Base-by-base conservation (phyloP, 768 basidiomycete species). In the Lepiota subincarnata region DNA sequence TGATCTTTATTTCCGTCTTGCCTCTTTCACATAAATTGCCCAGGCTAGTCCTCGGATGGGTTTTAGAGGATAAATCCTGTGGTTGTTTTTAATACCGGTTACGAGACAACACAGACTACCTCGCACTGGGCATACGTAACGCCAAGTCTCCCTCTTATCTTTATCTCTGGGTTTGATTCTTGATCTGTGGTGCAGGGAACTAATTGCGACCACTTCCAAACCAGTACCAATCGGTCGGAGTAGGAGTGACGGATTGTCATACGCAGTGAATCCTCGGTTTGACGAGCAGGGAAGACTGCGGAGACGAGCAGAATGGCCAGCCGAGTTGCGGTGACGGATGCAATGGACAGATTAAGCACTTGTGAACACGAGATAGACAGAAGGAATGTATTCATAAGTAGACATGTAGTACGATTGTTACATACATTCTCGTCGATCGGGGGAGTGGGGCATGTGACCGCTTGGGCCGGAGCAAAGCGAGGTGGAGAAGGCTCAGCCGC, bases 201-300 rank as follows among this genome's bases (percentile, higher is more conserved):
- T 59, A 52, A 31, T 57, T 39, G 55, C 48, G 54, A 19, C 57
- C 78, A 73, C 79, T 53, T 76, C 74, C 11, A 10, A 5, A 3
- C 62, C 77, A 68, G 87, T 88, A n/a, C 78, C 79, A 18, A 67
- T 77, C 38, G 76, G 76, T 50, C 70, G 68, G 39, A 74, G 71
- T 20, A 66, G 70, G 48, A 72, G 70, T 43, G 83, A 89, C 61
- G 90, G 89, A 2, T 55, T 87, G 20, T 68, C 68, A 31, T 92
- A 83, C 62, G 78, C 78, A 16, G 73, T 76, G 10, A 92, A 92
- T 61, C 87, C 87, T 36, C 78, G 90, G 13, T 91, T 89, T 65
- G 85, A 86, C 62, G 58, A 63, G 1, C 78, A 84, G 42, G 90
- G 90, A 46, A 73, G 81, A 36, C 86, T 84, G 83, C 68, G 76